Percentiles rank a stretch among this genome's conserved stretches.
Conservation (phyloP, 2,329 filamentous ascomycete species). For the Diaporthe helianthi region DNA sequence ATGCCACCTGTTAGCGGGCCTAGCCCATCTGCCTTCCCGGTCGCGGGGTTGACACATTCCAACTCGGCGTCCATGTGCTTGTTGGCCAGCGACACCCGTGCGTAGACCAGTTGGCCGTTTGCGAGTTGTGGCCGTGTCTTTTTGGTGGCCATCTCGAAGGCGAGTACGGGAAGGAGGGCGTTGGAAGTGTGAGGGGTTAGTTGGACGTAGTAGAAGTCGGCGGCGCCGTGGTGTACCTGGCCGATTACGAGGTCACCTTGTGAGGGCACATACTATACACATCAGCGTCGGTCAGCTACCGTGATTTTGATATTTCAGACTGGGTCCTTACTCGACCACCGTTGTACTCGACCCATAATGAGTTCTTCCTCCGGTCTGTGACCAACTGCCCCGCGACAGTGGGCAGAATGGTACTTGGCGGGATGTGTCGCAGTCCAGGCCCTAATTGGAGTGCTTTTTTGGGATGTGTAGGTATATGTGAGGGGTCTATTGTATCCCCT, state of each 20-base stretch:
- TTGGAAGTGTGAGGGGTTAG: slow-evolving; percentile 70
- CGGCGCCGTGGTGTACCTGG: slow-evolving; percentile 76
- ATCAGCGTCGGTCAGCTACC: slow-evolving; percentile 42
- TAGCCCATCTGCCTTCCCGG: slow-evolving; percentile 87
- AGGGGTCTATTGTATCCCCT: slow-evolving; percentile 75
- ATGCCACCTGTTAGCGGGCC: slow-evolving; percentile 86
- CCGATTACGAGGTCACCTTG: slow-evolving; percentile 89
- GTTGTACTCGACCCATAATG: slow-evolving; percentile 77
- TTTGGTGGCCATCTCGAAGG: slow-evolving; percentile 92
- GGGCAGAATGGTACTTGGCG: slow-evolving; percentile 74
- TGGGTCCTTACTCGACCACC: slow-evolving; percentile 66
- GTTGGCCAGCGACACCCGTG: slow-evolving; percentile 78
- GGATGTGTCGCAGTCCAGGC: slow-evolving; percentile 82
- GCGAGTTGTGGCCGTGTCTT: slow-evolving; percentile 86
- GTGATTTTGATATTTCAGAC: neutral
- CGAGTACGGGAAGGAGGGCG: slow-evolving; percentile 81
- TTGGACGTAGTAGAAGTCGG: slow-evolving; percentile 81
- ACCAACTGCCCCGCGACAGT: slow-evolving; percentile 72
- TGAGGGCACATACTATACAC: slow-evolving; percentile 77
- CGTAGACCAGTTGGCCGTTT: slow-evolving; percentile 83
- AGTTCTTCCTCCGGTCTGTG: slow-evolving; percentile 75
- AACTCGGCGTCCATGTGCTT: slow-evolving; percentile 85
- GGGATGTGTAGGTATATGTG: slow-evolving; percentile 70
- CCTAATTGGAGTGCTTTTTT: slow-evolving; percentile 80
- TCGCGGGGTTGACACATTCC: slow-evolving; percentile 85